Evolutionary conservation across 208 protist species (phyloP).

Genomic region (Leishmania turanica): DNA sequence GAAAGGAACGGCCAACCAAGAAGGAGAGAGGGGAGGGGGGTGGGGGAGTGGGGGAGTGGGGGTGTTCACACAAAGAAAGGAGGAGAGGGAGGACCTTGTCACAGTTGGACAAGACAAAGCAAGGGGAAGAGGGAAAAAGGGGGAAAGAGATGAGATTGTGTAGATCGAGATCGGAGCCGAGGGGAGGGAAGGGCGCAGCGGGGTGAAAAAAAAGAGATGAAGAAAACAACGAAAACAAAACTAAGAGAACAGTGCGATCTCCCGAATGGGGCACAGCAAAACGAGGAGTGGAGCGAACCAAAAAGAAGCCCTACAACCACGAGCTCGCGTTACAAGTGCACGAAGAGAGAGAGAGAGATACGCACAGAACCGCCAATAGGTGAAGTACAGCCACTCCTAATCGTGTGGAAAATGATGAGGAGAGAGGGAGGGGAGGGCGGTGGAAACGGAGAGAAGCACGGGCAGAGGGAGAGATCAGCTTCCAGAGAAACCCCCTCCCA

Average conservation of each 20-base stretch:
- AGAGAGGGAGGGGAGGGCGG: background rate
- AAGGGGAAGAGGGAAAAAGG: background rate
- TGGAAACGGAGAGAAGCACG: too few relatives aligned
- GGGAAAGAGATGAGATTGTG: background rate
- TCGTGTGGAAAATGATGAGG: background rate
- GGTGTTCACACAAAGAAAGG: background rate
- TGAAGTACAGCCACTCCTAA: background rate
- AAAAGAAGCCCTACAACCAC: background rate
- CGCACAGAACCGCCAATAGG: background rate
- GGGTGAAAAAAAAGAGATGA: background rate
- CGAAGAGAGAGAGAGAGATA: background rate
- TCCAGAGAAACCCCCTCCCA: background rate
- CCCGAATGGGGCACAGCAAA: background rate
- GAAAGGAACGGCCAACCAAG: background rate
- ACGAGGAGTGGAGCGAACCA: background rate
- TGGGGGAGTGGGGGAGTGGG: background rate
- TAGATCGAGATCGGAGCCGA: background rate
- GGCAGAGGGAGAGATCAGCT: background rate
- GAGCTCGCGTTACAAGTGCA: background rate
- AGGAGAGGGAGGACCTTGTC: background rate
- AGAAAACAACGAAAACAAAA: background rate
- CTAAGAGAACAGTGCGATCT: background rate
- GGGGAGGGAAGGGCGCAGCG: too few relatives aligned
- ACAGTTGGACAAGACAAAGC: background rate
- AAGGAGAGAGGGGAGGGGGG: background rate